These are phyloP conservation scores for Phytophthora lateralis DNA, from an alignment of 352 stramenopile genomes.

Conservation along the genomic window DNA sequence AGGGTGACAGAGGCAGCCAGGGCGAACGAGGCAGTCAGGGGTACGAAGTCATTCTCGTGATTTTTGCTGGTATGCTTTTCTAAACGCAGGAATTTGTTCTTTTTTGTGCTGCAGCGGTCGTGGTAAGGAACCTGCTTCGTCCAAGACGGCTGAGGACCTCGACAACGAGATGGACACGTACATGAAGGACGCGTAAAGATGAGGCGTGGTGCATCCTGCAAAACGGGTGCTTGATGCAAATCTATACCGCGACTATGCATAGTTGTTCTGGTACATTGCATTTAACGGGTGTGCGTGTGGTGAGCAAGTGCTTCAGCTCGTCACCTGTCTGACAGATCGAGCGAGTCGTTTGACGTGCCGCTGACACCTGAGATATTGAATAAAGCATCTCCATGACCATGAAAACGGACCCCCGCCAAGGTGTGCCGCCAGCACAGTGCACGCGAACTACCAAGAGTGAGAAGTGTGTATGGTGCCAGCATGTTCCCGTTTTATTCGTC, in stretches of 20 bases:
- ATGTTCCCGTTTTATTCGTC: neutral
- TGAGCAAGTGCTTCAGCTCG: constrained; percentile 19
- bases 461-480: constrained; percentile 3
- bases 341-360: constrained; percentile 9
- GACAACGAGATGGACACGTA: constrained; percentile 91
- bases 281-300: constrained; percentile 35
- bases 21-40: constrained; percentile 22
- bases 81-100: constrained; percentile 8
- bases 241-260: constrained; percentile 25
- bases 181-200: constrained; percentile 80
- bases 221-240: constrained; percentile 19
- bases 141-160: constrained; percentile 65
- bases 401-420: constrained; percentile 20
- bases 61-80: constrained; percentile 1
- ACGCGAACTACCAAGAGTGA: neutral
- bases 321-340: constrained; percentile 17
- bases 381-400: constrained; percentile 40
- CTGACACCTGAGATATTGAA: constrained; percentile 25
- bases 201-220: constrained; percentile 17
- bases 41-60: constrained; percentile 12
- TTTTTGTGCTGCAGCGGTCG: constrained; percentile 29
- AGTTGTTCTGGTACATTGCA: constrained; percentile 38
- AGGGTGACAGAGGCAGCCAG: constrained; percentile 25
- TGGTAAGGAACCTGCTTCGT: constrained; percentile 37
- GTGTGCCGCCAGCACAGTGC: constrained; percentile 3